Percentiles rank a stretch among this genome's conserved stretches.
These are phyloP conservation scores for Cyclotella atomus DNA, from an alignment of 108 stramenopile species.

Conservation along the genomic window DNA sequence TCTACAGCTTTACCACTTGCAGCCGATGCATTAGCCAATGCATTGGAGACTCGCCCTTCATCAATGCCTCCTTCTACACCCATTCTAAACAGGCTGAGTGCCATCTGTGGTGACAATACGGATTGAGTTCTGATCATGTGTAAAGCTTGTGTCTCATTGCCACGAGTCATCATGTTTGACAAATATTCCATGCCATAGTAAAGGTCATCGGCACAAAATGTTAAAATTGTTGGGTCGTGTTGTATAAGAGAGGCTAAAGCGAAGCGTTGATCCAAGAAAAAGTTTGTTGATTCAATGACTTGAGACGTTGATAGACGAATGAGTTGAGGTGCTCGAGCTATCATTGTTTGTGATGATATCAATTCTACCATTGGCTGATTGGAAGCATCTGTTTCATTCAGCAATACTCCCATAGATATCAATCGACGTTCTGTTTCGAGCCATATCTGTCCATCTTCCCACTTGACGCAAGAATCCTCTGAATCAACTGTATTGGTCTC, in stretches of 20 bases:
- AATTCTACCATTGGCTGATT: neutral
- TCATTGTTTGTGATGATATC: conserved; percentile 12
- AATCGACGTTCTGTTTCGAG: conserved; percentile 28
- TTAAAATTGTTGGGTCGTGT: conserved; percentile 37
- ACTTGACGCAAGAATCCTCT: neutral
- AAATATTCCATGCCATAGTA: conserved; percentile 29
- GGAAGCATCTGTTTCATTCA: neutral
- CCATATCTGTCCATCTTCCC: conserved; percentile 37
- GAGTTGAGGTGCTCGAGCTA: conserved; percentile 32
- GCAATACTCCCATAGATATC: conserved; percentile 17
- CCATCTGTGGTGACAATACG: conserved; percentile 20
- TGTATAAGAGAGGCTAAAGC: conserved; percentile 12
- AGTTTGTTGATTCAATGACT: conserved; percentile 27
- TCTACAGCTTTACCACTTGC: conserved; percentile 35
- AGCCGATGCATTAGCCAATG: conserved; percentile 23
- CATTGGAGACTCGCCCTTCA: conserved; percentile 24
- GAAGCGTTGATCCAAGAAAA: conserved; percentile 14
- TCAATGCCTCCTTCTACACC: conserved; percentile 44
- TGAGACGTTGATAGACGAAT: conserved; percentile 32
- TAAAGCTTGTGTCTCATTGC: conserved; percentile 11
- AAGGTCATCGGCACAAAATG: conserved; percentile 34
- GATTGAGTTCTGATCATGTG: conserved; percentile 34
- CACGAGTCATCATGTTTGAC: conserved; percentile 43
- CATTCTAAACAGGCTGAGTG: conserved; percentile 18
- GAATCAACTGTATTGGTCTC: neutral